Evolutionary conservation across 2,329 filamentous ascomycete species (phyloP), one percentile per base, ranked within the genome.

Genomic region (Neonectria magnoliae): DNA sequence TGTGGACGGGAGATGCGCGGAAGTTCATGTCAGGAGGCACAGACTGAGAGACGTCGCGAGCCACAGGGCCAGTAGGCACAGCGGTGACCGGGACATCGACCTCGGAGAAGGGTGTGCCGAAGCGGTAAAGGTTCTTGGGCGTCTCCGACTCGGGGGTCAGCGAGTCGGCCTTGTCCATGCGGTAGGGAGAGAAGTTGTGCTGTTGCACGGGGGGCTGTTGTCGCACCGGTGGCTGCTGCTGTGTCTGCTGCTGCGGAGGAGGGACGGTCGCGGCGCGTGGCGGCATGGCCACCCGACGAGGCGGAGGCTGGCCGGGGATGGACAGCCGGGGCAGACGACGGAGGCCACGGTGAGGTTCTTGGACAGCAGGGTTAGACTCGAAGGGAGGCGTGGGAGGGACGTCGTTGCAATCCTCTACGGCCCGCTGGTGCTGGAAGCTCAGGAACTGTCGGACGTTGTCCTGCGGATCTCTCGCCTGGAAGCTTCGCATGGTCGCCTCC

Each of bases 11-110:
- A 65, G 77, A 74, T 45, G 82, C 77, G 33, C 89, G 88, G 82
- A 91, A 97, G 76, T 89, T 90, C 94, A 98, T 97, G 80, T 97
- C 90, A 7, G 95, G 95, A 47, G 95, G 95, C 0, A 98, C 95
- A 5, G 94, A 98, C 78, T 97, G 93, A 27, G 93, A 97, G 51
- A 85, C 83, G 74, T 96, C 91, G 55, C 95, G 91, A 48, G 91
- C 85, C 33, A 97, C 84, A 7, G 92, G 92, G 0, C 91, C 92
- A 16, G 89, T 73, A 1, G 88, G 88, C 47, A 94, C 83, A 3
- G 90, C 87, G 1, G 93, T 96, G 64, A 97, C 81, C 0, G 95
- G 94, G 13, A 94, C 89, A 76, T 98, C 95, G 85, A 95, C 91
- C 75, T 97, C 94, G 2, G 94, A 97, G 77, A 94, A 92, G 16